Evolutionary conservation across 2,329 filamentous ascomycete genomes (phyloP).

Genomic region (Colletotrichum simmondsii): DNA sequence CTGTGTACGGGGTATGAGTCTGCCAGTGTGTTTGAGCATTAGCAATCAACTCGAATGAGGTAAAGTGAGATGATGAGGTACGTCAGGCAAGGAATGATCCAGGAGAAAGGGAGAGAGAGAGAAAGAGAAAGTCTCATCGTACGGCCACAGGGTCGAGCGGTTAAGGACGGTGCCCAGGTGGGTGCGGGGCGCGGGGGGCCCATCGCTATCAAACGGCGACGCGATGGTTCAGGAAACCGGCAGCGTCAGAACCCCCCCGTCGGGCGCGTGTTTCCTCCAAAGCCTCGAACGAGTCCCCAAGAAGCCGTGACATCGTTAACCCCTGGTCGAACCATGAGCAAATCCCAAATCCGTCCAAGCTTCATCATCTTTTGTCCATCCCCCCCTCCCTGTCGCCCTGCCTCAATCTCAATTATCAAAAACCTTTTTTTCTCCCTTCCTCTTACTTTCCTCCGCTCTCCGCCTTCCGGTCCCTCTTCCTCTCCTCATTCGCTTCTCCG

Average conservation of each 20-base stretch:
- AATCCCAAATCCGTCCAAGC: conserved; percentile 29
- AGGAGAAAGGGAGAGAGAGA: neutral
- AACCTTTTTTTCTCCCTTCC: conserved; percentile 18
- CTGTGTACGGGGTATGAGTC: neutral
- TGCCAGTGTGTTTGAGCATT: neutral
- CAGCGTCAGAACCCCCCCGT: conserved; percentile 28
- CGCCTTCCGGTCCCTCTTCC: conserved; percentile 16
- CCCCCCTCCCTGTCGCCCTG: neutral
- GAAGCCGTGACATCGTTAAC: conserved; percentile 25
- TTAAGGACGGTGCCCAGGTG: no score
- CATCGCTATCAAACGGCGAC: conserved; percentile 16
- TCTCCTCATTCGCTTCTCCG: conserved; percentile 27
- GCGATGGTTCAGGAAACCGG: conserved; percentile 17
- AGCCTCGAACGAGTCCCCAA: conserved; percentile 28
- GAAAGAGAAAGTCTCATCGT: neutral
- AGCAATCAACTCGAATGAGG: neutral
- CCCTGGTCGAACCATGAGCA: conserved; percentile 34
- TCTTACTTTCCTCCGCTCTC: conserved; percentile 23
- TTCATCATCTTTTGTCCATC: conserved; percentile 1
- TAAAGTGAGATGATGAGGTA: neutral
- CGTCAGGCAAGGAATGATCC: neutral
- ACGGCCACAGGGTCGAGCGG: no score
- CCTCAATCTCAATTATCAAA: conserved; percentile 1
- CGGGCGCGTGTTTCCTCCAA: conserved; percentile 25
- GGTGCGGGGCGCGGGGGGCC: neutral